Evolutionary conservation across 257 asterid genomes (phyloP).

Genomic region (Gynochthodes officinalis): DNA sequence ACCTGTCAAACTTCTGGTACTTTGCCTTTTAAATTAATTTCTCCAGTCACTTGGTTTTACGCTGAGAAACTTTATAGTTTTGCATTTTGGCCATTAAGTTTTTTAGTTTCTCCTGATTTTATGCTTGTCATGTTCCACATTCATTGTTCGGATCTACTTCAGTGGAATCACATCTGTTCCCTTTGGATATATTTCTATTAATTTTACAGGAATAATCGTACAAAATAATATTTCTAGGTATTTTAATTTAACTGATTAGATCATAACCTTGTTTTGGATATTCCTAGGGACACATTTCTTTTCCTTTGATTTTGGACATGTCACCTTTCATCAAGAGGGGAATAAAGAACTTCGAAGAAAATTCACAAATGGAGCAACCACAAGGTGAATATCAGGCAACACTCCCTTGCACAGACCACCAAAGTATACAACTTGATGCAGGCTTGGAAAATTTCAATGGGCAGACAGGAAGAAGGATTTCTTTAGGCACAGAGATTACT

Average conservation of each 20-base stretch:
- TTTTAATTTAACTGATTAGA: neutral
- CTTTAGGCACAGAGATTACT: constrained; percentile 22
- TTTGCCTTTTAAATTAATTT: constrained; percentile 2
- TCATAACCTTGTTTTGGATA: neutral
- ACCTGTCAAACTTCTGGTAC: constrained; percentile 67
- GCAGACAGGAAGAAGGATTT: constrained; percentile 16
- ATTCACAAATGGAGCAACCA: constrained; percentile 19
- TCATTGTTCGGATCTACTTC: neutral
- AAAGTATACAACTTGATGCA: constrained; percentile 29
- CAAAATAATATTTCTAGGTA: too few relatives aligned
- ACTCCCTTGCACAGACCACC: constrained; percentile 31
- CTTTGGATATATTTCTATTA: neutral
- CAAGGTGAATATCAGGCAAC: constrained; percentile 20
- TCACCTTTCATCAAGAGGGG: constrained; percentile 50
- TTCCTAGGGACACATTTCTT: constrained; percentile 70
- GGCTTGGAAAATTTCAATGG: constrained; percentile 19
- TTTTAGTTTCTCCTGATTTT: neutral
- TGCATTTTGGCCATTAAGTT: neutral
- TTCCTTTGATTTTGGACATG: constrained; percentile 59
- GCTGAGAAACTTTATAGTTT: neutral
- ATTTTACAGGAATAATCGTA: neutral
- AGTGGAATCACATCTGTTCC: too few relatives aligned
- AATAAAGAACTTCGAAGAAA: constrained; percentile 36
- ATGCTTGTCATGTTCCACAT: neutral
- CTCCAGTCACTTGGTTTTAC: neutral